Evolutionary conservation across 768 basidiomycete genomes (phyloP), one percentile per base, ranked within the genome.

Genomic region (Termitomyces sp.): DNA sequence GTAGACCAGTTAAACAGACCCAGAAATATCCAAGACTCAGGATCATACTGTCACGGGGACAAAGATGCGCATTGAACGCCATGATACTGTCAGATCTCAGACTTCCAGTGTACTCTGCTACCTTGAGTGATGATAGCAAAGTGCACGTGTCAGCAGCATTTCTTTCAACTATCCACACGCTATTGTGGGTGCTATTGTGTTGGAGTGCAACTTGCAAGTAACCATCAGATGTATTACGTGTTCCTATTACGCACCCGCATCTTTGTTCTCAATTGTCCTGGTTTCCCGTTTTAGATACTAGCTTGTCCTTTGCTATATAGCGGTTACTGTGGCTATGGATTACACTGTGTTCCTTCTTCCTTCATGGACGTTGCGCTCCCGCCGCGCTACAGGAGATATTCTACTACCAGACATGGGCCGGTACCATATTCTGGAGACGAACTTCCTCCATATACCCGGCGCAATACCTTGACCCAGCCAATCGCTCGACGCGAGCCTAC

Each of bases 301-400:
- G 67, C 64, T 77, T 76, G 73, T 77, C 63, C 40, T 50, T 42
- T 50, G 6, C 55, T 69, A 67, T 69, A 67, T 69, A 69, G 63
- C 43, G 43, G 42, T 55, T 57, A n/a, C 5, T 32, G 38, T 31
- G 14, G 31, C 37, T 47, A 29, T 49, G 52, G 25, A 32, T 59
- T 14, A n/a, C n/a, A 36, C 46, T 34, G 57, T 58, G 32, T 36
- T 7, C 47, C 29, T 29, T 60, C 53, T 59, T 68, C 54, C 68
- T 64, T 67, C 62, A 80, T 81, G 80, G 79, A 81, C 77, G 74
- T 74, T 59, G 73, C 72, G 72, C 77, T 81, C 70, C 81, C 80
- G 57, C 81, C 82, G 66, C 74, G 71, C 66, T 82, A 83, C 75
- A 75, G 78, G 73, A 77, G 81, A 73, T 78, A 73, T 71, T 80